phyloP scores from a whole-genome alignment of 768 basidiomycete genomes.

The Leccinum incarnatum region DNA sequence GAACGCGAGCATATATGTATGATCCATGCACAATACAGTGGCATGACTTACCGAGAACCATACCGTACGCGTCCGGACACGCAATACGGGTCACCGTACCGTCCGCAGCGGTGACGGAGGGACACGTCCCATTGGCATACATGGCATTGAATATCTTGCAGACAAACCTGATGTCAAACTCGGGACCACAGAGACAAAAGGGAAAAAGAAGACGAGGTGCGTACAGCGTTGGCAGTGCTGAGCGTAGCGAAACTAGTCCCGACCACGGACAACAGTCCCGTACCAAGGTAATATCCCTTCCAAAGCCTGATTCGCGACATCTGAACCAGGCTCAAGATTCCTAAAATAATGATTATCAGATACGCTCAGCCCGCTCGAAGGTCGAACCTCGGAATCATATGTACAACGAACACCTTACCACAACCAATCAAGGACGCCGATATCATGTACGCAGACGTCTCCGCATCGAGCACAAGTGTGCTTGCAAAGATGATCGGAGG shows the following conservation, averaged over 20 bases:
- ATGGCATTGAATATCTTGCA: conserved; percentile 67
- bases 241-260: conserved; percentile 38
- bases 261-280: conserved; percentile 79
- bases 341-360: conserved; percentile 30
- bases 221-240: conserved; percentile 65
- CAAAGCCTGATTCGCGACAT: conserved; percentile 69
- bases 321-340: conserved; percentile 73
- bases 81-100: conserved; percentile 57
- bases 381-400: neutral
- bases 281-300: conserved; percentile 65
- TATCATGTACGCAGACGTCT: conserved; percentile 71
- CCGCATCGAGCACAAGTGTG: conserved; percentile 54
- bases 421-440: conserved; percentile 80
- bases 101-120: conserved; percentile 51
- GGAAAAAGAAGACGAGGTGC: conserved; percentile 18
- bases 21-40: neutral
- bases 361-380: neutral
- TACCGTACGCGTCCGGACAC: conserved; percentile 82
- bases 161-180: neutral
- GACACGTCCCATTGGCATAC: conserved; percentile 79
- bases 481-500: conserved; percentile 81
- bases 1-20: neutral
- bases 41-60: conserved; percentile 54
- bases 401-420: conserved; percentile 40
- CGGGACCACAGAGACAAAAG: neutral